Conservation (phyloP, 2,329 filamentous ascomycete genomes). For the Penicillium hesseltinei region DNA sequence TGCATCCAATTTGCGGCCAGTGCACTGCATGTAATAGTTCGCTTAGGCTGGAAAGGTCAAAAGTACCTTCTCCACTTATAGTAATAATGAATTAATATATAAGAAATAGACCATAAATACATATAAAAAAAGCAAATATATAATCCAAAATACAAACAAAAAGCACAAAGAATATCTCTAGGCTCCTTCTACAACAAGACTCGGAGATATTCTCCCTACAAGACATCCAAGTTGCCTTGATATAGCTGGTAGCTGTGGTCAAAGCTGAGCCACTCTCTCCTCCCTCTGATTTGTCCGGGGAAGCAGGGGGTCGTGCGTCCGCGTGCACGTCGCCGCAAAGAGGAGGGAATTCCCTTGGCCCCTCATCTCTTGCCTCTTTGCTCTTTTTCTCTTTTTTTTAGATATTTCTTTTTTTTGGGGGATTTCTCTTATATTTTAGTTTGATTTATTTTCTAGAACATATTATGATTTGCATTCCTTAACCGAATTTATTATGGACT, state of each 20-base stretch:
- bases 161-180: not conserved
- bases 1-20: slow-evolving; percentile 29
- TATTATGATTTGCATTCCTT: slow-evolving; percentile 9
- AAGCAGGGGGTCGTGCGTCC: slow-evolving; percentile 33
- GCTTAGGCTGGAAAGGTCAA: slow-evolving; percentile 26
- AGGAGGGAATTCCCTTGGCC: slow-evolving; percentile 26
- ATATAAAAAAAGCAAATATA: too few species aligned
- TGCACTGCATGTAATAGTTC: slow-evolving; percentile 30
- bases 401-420: not conserved
- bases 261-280: slow-evolving; percentile 7
- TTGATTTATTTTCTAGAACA: not conserved
- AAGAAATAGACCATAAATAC: too few species aligned
- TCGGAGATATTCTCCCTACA: slow-evolving; percentile 7
- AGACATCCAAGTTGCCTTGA: slow-evolving; percentile 11
- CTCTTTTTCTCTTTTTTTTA: not conserved
- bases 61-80: slow-evolving; percentile 29
- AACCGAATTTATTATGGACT: slow-evolving; percentile 1
- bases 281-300: slow-evolving; percentile 35
- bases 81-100: not conserved
- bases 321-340: slow-evolving; percentile 36
- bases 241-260: not conserved
- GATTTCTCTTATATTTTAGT: too few species aligned
- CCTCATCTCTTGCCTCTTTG: slow-evolving; percentile 13
- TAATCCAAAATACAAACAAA: not conserved
- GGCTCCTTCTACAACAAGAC: not conserved